phyloP scores from a whole-genome alignment of 306 rosid species.

The Herpetospermum pedunculosum region DNA sequence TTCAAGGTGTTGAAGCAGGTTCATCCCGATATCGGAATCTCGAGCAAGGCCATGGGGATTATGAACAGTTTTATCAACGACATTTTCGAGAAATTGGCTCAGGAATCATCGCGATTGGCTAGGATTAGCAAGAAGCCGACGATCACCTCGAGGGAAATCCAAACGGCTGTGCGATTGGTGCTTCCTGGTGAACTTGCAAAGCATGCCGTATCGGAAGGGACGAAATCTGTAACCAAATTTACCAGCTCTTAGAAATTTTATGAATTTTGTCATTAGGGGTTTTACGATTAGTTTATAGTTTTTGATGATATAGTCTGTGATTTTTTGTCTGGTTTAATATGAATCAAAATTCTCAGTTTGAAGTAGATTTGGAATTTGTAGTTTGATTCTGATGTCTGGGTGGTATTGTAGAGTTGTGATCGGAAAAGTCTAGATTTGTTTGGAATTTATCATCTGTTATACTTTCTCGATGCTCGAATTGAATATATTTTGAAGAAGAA shows the following conservation, averaged over 20 bases:
- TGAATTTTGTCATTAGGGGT: background rate
- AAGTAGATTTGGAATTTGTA: background rate
- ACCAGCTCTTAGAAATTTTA: constrained; percentile 14
- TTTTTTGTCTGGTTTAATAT: background rate
- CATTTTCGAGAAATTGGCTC: constrained; percentile 15
- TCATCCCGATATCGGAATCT: constrained; percentile 12
- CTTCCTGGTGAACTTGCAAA: constrained; percentile 13
- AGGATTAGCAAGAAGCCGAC: constrained; percentile 14
- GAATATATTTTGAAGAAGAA: background rate
- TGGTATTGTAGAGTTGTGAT: background rate
- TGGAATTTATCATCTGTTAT: background rate
- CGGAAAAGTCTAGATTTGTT: background rate
- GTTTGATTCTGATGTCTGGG: background rate
- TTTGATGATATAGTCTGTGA: background rate
- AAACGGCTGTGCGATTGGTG: constrained; percentile 6
- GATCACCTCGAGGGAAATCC: constrained; percentile 11
- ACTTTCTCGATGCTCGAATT: background rate
- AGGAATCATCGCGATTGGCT: constrained; percentile 13
- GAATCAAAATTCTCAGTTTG: background rate
- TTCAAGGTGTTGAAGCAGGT: constrained; percentile 17
- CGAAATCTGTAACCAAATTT: constrained; percentile 22
- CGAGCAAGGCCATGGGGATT: constrained; percentile 11
- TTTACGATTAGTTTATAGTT: background rate
- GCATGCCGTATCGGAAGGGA: constrained; percentile 9
- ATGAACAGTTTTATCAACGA: constrained; percentile 12